Base-by-base conservation (phyloP, 129 eudicot genomes). In the Silybum marianum region DNA sequence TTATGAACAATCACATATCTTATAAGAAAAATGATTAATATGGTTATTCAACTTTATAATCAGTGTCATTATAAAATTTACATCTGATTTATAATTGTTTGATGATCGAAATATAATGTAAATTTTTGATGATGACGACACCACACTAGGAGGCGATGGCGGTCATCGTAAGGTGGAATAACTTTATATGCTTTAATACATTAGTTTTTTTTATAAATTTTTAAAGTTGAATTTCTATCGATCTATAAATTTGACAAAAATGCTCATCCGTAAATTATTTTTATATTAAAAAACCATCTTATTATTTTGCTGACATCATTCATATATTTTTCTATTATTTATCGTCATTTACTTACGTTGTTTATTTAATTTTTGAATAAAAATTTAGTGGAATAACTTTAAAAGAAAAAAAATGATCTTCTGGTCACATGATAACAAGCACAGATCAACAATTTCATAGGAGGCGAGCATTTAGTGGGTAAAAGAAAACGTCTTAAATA, bases 361-460 rank as follows among this genome's bases (percentile, higher is more conserved):
- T 58, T 7, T n/a, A 58, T 18, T 58, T 58, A 7, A 14, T 48
- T 48, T 18, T 4, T 51, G 16, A 18, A 58, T 1, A 18, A 18
- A 18, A 1, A 58, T 58, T n/a, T 58, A 58, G n/a, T 58, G 24
- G 9, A n/a, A n/a, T 58, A 54, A 48, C 3, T 48, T 14, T 0
- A 48, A 48, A 48, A 4, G 3, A 13, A 13, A 48, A 38, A 7
- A 38, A 40, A 32, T 2, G 65, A 73, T 44, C 77, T 4, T 38
- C 23, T 46, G 68, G 25, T 48, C 22, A 48, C 39, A 74, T 75
- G 78, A 48, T 75, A 26, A 26, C 44, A 44, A 24, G 77, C 66
- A 73, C 78, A 26, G 44, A 40, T 30, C 26, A 48, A 74, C 78
- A 74, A 74, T 44, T 44, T 74, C 38, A 40, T 46, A 74, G 78